phyloP scores from a whole-genome alignment of 2,329 filamentous ascomycete species.

The Juglanconis sp. region DNA sequence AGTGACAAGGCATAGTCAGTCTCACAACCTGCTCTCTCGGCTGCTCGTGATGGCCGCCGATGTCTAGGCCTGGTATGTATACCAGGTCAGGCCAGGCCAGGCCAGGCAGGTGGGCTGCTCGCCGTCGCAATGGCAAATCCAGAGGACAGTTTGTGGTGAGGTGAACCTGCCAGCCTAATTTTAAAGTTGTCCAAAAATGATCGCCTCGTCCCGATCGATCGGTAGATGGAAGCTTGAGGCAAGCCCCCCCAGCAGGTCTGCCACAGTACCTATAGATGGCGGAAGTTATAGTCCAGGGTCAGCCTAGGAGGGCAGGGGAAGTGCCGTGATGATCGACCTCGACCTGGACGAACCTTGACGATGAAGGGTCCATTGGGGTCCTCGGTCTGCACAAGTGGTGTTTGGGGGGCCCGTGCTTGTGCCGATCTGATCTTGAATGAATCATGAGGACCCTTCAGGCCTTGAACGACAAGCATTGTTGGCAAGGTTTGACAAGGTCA shows the following conservation, averaged over 20 bases:
- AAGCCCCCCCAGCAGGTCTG: not conserved
- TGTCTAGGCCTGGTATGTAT: too few relatives aligned
- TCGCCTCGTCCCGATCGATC: not conserved
- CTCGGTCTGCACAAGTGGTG: not conserved
- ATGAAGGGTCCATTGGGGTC: constrained; percentile 1
- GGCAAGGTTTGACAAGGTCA: not conserved
- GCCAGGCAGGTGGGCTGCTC: not conserved
- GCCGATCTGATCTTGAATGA: not conserved
- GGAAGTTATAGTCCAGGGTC: not conserved
- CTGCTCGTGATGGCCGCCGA: too few relatives aligned
- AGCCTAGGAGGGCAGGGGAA: not conserved
- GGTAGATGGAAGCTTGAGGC: not conserved
- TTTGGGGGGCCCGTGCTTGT: not conserved
- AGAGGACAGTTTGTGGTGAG: not conserved
- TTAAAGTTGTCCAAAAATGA: not conserved
- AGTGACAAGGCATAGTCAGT: not conserved
- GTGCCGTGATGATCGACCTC: not conserved
- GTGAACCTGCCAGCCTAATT: not conserved
- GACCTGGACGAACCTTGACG: not conserved
- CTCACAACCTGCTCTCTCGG: not conserved
- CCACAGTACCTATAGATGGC: not conserved
- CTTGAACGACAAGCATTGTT: too few relatives aligned
- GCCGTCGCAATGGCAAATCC: not conserved
- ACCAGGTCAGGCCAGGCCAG: not conserved
- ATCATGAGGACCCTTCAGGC: not conserved